Evolutionary conservation across 1,284 basidiomycete species (phyloP).

Genomic region (Melampsora americana): DNA sequence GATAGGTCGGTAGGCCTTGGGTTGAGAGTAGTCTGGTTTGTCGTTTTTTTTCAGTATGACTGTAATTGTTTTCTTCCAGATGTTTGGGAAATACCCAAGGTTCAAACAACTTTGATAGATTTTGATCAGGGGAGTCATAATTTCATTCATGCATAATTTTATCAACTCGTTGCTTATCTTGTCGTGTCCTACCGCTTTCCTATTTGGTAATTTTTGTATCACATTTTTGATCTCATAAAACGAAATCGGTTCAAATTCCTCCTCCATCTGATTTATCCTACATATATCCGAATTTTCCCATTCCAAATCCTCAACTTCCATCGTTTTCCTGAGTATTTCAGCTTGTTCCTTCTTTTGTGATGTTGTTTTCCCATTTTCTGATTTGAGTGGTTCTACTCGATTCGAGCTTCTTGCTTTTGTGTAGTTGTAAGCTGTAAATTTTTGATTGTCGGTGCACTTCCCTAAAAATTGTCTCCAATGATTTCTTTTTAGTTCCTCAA

Average conservation of each 20-base stretch:
- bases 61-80: slow-evolving; percentile 4
- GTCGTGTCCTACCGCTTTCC: slow-evolving; percentile 9
- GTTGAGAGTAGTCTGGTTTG: no score
- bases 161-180: slow-evolving; percentile 3
- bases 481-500: neutral
- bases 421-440: neutral
- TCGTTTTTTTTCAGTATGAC: slow-evolving; percentile 1
- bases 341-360: neutral
- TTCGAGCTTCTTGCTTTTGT: neutral
- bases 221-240: neutral
- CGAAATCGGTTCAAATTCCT: neutral
- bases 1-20: slow-evolving; percentile 8
- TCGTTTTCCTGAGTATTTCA: neutral
- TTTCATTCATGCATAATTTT: neutral
- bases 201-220: neutral
- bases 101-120: neutral
- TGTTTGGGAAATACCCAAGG: neutral
- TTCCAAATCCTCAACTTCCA: neutral
- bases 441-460: neutral
- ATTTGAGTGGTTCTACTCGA: neutral
- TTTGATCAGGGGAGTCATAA: neutral
- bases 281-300: neutral
- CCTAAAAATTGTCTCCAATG: neutral
- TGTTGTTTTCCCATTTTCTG: neutral
- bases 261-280: no score